phyloP scores from a whole-genome alignment of 169 alveolate genomes.

The Plasmodium ovale region DNA sequence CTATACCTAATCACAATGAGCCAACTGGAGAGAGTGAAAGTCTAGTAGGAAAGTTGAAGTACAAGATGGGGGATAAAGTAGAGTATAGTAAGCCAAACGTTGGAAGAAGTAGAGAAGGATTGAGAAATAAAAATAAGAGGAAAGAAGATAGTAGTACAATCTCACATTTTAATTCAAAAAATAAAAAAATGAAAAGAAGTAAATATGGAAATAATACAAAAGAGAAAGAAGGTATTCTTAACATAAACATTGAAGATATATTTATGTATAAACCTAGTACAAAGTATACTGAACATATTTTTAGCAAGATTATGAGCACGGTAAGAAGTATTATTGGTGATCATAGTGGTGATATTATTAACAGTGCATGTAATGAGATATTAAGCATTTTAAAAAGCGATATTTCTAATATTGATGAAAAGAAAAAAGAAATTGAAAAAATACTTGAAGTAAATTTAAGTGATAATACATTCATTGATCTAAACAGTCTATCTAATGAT shows the following conservation, averaged over 20 bases:
- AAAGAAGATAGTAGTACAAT: constrained; percentile 64
- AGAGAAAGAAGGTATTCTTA: constrained; percentile 90
- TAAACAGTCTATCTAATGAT: constrained; percentile 41
- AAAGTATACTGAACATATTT: constrained; percentile 90
- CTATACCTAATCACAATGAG: constrained; percentile 88
- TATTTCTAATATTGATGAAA: constrained; percentile 85
- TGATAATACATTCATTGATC: constrained; percentile 28
- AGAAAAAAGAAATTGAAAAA: constrained; percentile 86
- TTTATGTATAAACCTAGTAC: constrained; percentile 93
- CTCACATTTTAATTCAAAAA: constrained; percentile 77
- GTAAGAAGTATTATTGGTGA: constrained; percentile 93
- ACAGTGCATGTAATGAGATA: constrained; percentile 95
- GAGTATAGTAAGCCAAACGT: constrained; percentile 76
- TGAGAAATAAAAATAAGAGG: background rate
- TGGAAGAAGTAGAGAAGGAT: constrained; percentile 40
- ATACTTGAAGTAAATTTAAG: constrained; percentile 76
- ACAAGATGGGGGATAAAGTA: constrained; percentile 96
- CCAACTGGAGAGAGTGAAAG: constrained; percentile 98
- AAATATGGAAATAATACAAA: constrained; percentile 80
- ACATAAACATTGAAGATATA: constrained; percentile 88
- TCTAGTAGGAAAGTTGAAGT: constrained; percentile 90
- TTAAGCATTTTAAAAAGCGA: constrained; percentile 91
- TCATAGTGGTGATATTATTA: constrained; percentile 92
- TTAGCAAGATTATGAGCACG: constrained; percentile 91
- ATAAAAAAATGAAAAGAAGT: constrained; percentile 18